A percentile compares a stretch with the other conserved stretches of the same genome.
These are phyloP conservation scores for Penicillium roqueforti DNA, from an alignment of 495 filamentous ascomycete genomes.

Conservation along the genomic window DNA sequence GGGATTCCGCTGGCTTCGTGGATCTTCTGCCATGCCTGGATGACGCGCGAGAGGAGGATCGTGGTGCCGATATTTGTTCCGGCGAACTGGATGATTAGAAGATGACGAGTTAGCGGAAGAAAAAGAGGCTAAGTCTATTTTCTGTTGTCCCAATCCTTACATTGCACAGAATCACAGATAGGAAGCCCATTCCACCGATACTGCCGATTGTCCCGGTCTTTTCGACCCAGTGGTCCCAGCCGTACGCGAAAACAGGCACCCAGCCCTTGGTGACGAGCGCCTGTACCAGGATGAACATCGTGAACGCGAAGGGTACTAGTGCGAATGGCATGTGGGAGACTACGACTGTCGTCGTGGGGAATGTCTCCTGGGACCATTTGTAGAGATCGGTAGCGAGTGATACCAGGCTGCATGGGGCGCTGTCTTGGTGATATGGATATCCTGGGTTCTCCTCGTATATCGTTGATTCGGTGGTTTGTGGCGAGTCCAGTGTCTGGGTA, in stretches of 20 bases:
- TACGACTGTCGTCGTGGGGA: slow-evolving; percentile 60
- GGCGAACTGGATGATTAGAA: slow-evolving; percentile 48
- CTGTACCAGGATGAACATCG: slow-evolving; percentile 67
- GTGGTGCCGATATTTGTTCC: slow-evolving; percentile 69
- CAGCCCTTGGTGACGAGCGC: slow-evolving; percentile 63
- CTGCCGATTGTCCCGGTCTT: slow-evolving; percentile 61
- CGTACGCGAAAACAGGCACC: slow-evolving; percentile 62
- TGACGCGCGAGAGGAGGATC: slow-evolving; percentile 60
- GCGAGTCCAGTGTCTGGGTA: too few species aligned
- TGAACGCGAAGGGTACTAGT: slow-evolving; percentile 60
- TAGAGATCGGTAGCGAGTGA: slow-evolving; percentile 40
- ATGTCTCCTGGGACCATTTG: slow-evolving; percentile 59
- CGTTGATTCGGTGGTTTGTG: neutral
- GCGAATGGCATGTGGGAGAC: slow-evolving; percentile 56
- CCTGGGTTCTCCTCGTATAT: slow-evolving; percentile 16
- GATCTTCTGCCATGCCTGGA: slow-evolving; percentile 59
- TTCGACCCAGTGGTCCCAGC: slow-evolving; percentile 63
- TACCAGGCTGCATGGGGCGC: slow-evolving; percentile 38
- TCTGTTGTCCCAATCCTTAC: too few species aligned
- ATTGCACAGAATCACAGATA: slow-evolving; percentile 64
- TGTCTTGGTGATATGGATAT: neutral
- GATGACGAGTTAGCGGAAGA: neutral
- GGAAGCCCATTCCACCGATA: slow-evolving; percentile 62
- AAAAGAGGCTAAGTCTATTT: too few species aligned
- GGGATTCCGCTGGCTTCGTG: slow-evolving; percentile 38